These are phyloP conservation scores for Sanguinoderma infundibulare DNA, from an alignment of 1,284 basidiomycete genomes.

Conservation along the genomic window DNA sequence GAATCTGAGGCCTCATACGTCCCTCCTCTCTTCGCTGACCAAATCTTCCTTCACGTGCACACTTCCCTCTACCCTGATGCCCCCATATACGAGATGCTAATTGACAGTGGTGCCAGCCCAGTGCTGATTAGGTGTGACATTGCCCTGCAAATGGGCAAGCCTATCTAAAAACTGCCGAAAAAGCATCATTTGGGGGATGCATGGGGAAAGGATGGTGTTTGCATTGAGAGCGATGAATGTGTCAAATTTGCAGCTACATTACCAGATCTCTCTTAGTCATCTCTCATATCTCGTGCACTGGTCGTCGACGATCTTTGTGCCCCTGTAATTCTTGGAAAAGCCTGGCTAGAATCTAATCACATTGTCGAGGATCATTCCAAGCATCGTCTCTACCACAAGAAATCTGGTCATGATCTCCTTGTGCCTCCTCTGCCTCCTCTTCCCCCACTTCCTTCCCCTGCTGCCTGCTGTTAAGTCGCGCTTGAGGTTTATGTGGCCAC, in stretches of 20 bases:
- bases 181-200: background rate
- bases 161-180: background rate
- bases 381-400: background rate
- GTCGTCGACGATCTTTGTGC: constrained; percentile 17
- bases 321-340: constrained; percentile 23
- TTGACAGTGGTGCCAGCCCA: background rate
- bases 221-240: constrained; percentile 5
- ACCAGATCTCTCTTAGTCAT: constrained; percentile 11
- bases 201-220: background rate
- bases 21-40: too few relatives aligned
- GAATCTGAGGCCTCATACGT: background rate
- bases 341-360: constrained; percentile 11
- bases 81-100: background rate
- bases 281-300: constrained; percentile 11
- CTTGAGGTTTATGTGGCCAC: background rate
- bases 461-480: too few relatives aligned
- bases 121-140: constrained; percentile 5
- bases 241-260: constrained; percentile 14
- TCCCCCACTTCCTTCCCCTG: background rate
- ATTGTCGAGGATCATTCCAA: constrained; percentile 6
- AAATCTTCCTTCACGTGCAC: background rate
- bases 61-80: background rate
- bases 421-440: background rate
- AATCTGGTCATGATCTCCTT: background rate
- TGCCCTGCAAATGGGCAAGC: constrained; percentile 33